Evolutionary conservation across 805 yeast genomes (phyloP), one percentile per base, ranked within the genome.

Genomic region (Candida pseudofarinosa): DNA sequence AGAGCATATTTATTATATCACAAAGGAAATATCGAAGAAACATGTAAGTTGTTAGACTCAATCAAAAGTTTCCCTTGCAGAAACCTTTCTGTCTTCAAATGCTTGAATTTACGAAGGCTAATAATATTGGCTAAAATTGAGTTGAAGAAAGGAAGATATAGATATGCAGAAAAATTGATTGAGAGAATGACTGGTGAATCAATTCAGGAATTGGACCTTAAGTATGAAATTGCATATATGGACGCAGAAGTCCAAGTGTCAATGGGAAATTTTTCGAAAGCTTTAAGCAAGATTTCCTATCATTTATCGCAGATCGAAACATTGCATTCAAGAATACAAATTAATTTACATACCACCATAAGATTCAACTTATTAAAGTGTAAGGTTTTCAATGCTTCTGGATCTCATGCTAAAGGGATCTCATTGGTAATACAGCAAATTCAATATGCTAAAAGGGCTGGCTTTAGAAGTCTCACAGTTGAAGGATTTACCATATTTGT

Each of bases 391-490:
- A 50, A 72, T 18, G 50, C 60, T 4, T 56, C 74, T 13, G 73
- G 76, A 0, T 59, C 69, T 3, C 76, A 80, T 12, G 58, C 73
- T 7, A 67, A 83, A 43, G 79, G 77, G 0, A 48, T 83, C 6
- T 72, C 83, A 0, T 53, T 73, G 15, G 52, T 81, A 0, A 54
- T 77, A 4, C 77, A 77, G 46, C 69, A 79, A 40, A 58, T 83
- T 1, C 71, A 74, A 37, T 52, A 68, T 10, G 76, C 85, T 0
- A 68, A 70, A 16, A 53, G 58, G 3, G 65, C 75, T 6, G 79
- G 83, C 1, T 67, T 76, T 41, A 57, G 67, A 3, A 56, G 74
- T 0, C 55, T 76, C 6, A 57, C 71, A 1, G 65, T 74, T 1
- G 80, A 78, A 45, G 77, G 80, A 0, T 53, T 76, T 2, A 43